Conservation (phyloP, 768 basidiomycete species). For the Trametes coccinea region DNA sequence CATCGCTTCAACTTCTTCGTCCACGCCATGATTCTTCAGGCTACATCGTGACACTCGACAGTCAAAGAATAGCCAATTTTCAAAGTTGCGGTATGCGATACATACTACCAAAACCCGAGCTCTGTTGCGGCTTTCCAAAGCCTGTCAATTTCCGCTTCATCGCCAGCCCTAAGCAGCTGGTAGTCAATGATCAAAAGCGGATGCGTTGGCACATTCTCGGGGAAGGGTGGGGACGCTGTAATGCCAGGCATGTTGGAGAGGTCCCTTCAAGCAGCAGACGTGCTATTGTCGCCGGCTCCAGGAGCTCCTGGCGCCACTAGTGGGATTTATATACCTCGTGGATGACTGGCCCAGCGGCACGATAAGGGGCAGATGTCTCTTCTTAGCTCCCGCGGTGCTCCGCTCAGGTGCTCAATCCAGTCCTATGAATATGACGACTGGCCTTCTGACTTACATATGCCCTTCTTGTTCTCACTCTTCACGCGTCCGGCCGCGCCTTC, state of each 20-base stretch:
- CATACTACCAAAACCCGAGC: constrained; percentile 59
- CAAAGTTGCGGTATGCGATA: constrained; percentile 3
- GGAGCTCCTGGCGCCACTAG: too few species aligned
- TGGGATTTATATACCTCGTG: too few species aligned
- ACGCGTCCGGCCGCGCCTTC: too few species aligned
- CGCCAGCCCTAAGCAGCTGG: constrained; percentile 36
- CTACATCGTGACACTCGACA: constrained; percentile 21
- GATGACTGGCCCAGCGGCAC: too few species aligned
- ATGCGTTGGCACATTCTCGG: constrained; percentile 44
- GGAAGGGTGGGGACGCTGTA: constrained; percentile 41
- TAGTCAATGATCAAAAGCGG: constrained; percentile 51
- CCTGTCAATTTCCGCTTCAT: constrained; percentile 40
- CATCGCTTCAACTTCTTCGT: constrained; percentile 38
- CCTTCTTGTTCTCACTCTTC: too few species aligned
- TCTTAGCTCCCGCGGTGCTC: too few species aligned
- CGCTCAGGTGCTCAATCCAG: too few species aligned
- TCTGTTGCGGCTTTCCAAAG: constrained; percentile 51
- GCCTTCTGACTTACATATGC: too few species aligned
- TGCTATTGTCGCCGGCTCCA: too few species aligned
- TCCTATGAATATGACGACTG: too few species aligned
- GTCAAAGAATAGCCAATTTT: not conserved
- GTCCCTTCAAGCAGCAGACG: too few species aligned
- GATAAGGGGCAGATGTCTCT: too few species aligned
- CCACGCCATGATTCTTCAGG: constrained; percentile 46
- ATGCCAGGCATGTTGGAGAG: constrained; percentile 7